Conservation (phyloP, 2,329 filamentous ascomycete species). For the Phyllosticta citrichinensis region DNA sequence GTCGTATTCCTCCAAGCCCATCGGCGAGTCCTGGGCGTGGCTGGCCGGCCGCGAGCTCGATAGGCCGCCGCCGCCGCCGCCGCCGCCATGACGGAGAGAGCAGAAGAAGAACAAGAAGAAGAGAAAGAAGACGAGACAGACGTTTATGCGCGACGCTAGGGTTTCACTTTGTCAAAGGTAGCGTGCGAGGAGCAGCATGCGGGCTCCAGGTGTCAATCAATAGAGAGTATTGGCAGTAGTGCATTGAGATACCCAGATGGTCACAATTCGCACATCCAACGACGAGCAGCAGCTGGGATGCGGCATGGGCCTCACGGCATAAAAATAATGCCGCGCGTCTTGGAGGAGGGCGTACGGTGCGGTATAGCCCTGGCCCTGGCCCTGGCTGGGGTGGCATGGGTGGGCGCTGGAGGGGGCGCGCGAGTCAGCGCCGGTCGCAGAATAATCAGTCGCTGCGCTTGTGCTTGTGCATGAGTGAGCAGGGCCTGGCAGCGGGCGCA, state of each 20-base stretch:
- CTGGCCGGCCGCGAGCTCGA: background rate
- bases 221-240: too few species aligned
- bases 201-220: too few species aligned
- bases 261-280: too few species aligned
- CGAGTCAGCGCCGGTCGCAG: constrained; percentile 9
- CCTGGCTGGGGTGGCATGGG: too few species aligned
- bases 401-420: background rate
- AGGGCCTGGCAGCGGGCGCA: constrained; percentile 11
- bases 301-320: constrained; percentile 15
- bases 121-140: background rate
- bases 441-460: constrained; percentile 1
- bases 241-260: too few species aligned
- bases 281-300: background rate
- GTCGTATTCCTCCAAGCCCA: background rate
- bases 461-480: constrained; percentile 8
- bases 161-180: constrained; percentile 8
- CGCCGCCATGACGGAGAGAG: too few species aligned
- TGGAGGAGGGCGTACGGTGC: background rate
- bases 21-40: background rate
- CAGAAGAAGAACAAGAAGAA: background rate
- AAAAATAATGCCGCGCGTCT: constrained; percentile 28
- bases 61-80: background rate
- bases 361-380: too few species aligned
- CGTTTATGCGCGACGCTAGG: constrained; percentile 12
- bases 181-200: too few species aligned